Evolutionary conservation across 371 early-diverging fungal species (phyloP).

Genomic region (Parasitella parasitica): DNA sequence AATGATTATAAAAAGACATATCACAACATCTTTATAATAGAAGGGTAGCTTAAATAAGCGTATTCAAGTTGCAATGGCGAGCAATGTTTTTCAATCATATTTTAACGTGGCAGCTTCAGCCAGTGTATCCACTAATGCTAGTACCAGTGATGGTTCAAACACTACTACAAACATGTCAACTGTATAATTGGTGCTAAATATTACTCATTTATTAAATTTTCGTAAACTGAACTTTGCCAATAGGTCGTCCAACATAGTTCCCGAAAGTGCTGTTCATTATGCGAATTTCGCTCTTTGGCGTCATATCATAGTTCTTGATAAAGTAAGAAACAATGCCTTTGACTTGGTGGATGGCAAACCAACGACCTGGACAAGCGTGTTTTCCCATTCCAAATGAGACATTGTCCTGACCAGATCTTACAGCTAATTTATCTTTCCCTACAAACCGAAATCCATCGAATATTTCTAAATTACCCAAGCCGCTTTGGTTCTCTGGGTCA

Average conservation of each 20-base stretch:
- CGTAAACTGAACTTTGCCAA: background rate
- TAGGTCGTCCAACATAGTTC: background rate
- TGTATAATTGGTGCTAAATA: too few relatives aligned
- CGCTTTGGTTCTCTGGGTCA: constrained; percentile 19
- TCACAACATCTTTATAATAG: too few relatives aligned
- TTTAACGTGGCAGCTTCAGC: background rate
- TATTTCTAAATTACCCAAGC: constrained; percentile 15
- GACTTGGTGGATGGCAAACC: constrained; percentile 29
- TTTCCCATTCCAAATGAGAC: constrained; percentile 57
- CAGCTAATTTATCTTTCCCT: constrained; percentile 32
- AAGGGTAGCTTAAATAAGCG: too few relatives aligned
- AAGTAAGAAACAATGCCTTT: constrained; percentile 18
- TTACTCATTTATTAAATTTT: background rate
- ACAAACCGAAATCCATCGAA: constrained; percentile 53
- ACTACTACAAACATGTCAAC: background rate
- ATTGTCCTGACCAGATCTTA: constrained; percentile 39
- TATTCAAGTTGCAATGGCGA: too few relatives aligned
- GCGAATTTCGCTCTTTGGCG: constrained; percentile 4
- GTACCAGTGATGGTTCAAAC: too few relatives aligned
- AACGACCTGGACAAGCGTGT: constrained; percentile 47
- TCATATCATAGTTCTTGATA: constrained; percentile 16
- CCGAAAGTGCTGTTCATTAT: background rate
- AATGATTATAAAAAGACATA: background rate
- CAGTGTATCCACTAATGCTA: background rate
- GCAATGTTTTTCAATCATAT: background rate